phyloP scores from a whole-genome alignment of 768 basidiomycete species.

The Lenzites betulinus region DNA sequence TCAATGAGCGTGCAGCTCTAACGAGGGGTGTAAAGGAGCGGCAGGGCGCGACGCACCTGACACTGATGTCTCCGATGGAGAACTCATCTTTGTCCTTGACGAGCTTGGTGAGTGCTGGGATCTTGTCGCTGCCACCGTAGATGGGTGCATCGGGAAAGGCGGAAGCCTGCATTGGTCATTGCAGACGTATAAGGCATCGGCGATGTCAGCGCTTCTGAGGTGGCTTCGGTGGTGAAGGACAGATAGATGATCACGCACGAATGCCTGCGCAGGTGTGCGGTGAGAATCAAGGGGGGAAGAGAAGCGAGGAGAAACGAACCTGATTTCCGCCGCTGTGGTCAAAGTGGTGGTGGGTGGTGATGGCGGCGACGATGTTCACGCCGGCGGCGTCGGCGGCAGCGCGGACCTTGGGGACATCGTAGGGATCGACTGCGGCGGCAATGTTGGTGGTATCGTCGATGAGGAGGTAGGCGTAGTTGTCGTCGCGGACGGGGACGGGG shows the following conservation, averaged over 20 bases:
- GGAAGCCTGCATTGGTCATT: constrained; percentile 34
- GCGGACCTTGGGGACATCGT: constrained; percentile 69
- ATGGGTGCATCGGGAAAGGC: constrained; percentile 49
- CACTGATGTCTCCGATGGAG: constrained; percentile 63
- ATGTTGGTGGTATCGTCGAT: constrained; percentile 65
- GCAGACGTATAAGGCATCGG: constrained; percentile 7
- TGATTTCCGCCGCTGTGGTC: constrained; percentile 91
- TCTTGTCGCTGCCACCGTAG: constrained; percentile 80
- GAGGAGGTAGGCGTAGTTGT: constrained; percentile 87
- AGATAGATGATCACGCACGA: constrained; percentile 42
- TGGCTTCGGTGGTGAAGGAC: neutral
- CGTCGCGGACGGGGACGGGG: constrained; percentile 74
- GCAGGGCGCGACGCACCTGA: constrained; percentile 49
- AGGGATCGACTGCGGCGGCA: constrained; percentile 83
- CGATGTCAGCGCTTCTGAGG: neutral
- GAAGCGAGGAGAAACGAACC: constrained; percentile 42
- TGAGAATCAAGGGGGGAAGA: neutral
- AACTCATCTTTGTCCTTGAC: constrained; percentile 86
- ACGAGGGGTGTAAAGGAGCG: neutral
- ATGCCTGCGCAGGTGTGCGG: constrained; percentile 35
- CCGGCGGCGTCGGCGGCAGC: constrained; percentile 61
- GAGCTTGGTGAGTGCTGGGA: constrained; percentile 65
- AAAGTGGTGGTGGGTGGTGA: constrained; percentile 92
- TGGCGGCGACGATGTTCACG: constrained; percentile 66
- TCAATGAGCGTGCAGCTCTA: too few species aligned